These are phyloP conservation scores for Limonomyces culmigenus DNA, from an alignment of 1,284 basidiomycete genomes.

Conservation along the genomic window DNA sequence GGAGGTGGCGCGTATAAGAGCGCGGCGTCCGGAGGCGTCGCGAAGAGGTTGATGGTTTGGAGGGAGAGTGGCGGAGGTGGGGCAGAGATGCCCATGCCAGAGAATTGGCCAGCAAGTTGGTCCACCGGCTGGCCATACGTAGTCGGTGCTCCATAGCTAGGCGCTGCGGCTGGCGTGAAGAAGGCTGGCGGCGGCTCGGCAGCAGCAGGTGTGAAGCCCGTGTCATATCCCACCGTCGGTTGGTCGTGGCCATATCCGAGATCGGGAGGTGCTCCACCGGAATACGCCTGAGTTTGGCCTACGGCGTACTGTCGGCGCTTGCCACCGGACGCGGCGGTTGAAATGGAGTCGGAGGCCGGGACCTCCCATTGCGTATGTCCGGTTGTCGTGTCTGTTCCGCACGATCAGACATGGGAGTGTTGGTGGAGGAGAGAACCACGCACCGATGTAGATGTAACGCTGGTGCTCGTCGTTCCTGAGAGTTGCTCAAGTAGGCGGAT, in stretches of 20 bases:
- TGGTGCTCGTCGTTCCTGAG: conserved; percentile 76
- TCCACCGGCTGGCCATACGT: conserved; percentile 26
- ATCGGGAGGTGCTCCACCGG: conserved; percentile 31
- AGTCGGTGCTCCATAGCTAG: conserved; percentile 20
- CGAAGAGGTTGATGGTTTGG: conserved; percentile 78
- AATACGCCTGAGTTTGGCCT: conserved; percentile 78
- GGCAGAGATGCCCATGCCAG: conserved; percentile 27
- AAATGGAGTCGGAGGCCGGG: too few species aligned
- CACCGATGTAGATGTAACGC: conserved; percentile 73
- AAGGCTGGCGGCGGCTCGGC: conserved; percentile 35
- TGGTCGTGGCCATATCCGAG: conserved; percentile 19
- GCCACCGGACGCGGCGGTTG: conserved; percentile 5
- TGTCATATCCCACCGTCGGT: conserved; percentile 27
- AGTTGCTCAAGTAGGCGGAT: too few species aligned
- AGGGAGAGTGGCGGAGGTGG: conserved; percentile 53
- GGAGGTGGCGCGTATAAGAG: conserved; percentile 75
- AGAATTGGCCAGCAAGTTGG: conserved; percentile 68
- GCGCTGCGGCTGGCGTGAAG: conserved; percentile 32
- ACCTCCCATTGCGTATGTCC: conserved; percentile 55
- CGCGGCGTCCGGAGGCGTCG: conserved; percentile 77
- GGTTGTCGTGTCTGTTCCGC: conserved; percentile 37
- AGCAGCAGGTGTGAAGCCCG: conserved; percentile 77
- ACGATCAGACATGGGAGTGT: conserved; percentile 1
- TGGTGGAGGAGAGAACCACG: conserved; percentile 10
- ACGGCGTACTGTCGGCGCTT: conserved; percentile 85